Evolutionary conservation across 371 early-diverging fungal genomes (phyloP), one percentile per base, ranked within the genome.

Genomic region (Sanchytrium tribonematis): DNA sequence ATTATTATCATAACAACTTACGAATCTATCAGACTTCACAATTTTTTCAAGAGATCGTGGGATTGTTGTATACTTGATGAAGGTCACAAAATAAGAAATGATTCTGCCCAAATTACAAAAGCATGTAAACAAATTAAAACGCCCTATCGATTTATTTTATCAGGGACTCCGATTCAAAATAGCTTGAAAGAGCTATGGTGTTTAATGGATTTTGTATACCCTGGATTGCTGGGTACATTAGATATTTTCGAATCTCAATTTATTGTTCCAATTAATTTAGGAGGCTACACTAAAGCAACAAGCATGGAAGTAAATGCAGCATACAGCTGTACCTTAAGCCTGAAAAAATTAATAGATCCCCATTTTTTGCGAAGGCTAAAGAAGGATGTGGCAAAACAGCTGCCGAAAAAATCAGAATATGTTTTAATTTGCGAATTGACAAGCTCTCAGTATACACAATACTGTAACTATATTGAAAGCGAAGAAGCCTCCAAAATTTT

Each of bases 141-240:
- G 17, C 83, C 87, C 0, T 87, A 93, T 73, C 80, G 93, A 30
- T 85, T 94, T 68, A 86, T 96, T 29, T 80, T 97, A 0, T 88
- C 91, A 0, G 98, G 98, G 27, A 98, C 98, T 27, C 98, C 98
- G 0, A 93, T 98, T 66, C 98, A 98, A 75, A 98, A 98, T 76
- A 94, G 89, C 72, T 77, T 98, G 48, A 86, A 83, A 67, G 99
- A 98, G 73, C 82, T 98, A 5, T 98, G 98, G 98, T 88, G 90
- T 0, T 77, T 98, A 30, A 90, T 91, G 73, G 96, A 98, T 77
- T 97, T 93, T 77, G 84, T 93, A 0, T 89, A 83, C 72, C 97
- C 97, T 0, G 96, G 94, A 1, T 81, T 89, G 66, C 79, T 99
- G 16, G 98, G 98, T 77, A 93, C 92, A 0, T 77, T 94, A 22